A percentile compares a stretch with the other conserved stretches of the same genome.
Conservation (phyloP, 306 rosid species). For the Dryas octopetala region DNA sequence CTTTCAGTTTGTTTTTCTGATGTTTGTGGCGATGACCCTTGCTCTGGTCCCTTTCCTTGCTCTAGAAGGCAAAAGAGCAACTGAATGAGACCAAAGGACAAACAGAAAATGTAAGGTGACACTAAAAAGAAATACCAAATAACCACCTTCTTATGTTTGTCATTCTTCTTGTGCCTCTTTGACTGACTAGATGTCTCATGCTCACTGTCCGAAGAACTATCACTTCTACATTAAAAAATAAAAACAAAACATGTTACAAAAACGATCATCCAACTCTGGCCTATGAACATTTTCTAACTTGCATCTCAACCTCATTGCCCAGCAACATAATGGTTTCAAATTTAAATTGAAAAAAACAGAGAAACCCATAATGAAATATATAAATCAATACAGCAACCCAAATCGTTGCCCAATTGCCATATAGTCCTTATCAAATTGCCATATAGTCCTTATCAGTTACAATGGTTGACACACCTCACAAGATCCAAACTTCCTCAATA, state of each 20-base stretch:
- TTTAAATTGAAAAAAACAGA: background rate
- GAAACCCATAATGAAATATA: background rate
- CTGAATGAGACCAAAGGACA: conserved; percentile 2
- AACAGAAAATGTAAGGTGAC: background rate
- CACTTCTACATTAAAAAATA: conserved; percentile 42
- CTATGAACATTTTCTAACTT: background rate
- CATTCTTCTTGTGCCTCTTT: conserved; percentile 82
- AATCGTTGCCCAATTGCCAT: background rate
- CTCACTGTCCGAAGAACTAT: conserved; percentile 72
- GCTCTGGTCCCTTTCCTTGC: conserved; percentile 71
- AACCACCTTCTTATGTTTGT: conserved; percentile 66
- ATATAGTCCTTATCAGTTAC: background rate
- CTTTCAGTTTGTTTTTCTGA: conserved; percentile 66
- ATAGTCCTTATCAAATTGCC: background rate
- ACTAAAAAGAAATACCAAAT: conserved; percentile 8
- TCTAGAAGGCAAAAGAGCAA: conserved; percentile 29
- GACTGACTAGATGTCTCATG: conserved; percentile 61
- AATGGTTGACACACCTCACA: background rate
- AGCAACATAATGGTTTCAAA: background rate
- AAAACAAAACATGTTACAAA: conserved; percentile 8
- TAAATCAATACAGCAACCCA: background rate
- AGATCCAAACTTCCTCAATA: background rate
- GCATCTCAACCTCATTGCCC: background rate
- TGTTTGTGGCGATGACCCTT: conserved; percentile 65
- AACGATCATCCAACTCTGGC: conserved; percentile 5